Conservation (phyloP, 1,139 yeast genomes). For the Yamadazyma diospyri region DNA sequence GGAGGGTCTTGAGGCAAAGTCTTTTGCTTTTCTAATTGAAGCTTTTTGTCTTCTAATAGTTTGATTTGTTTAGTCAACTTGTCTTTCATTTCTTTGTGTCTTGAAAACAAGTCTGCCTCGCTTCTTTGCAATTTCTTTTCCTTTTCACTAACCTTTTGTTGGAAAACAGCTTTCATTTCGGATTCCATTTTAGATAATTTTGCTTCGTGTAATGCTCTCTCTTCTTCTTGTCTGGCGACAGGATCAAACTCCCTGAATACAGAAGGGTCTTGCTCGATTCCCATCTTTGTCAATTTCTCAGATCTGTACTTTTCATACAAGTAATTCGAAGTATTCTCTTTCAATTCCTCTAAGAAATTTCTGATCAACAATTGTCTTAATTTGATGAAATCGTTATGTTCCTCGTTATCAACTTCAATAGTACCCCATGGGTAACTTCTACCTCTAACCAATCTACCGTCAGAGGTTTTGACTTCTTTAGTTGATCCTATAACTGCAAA, state of each 20-base stretch:
- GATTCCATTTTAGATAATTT: conserved; percentile 92
- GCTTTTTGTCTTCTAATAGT: conserved; percentile 87
- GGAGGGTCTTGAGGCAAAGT: conserved; percentile 56
- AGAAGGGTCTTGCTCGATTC: conserved; percentile 86
- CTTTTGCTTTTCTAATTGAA: conserved; percentile 69
- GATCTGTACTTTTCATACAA: conserved; percentile 90
- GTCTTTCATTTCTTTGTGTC: conserved; percentile 97
- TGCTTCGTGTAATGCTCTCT: conserved; percentile 88
- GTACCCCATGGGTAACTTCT: conserved; percentile 98
- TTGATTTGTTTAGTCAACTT: conserved; percentile 84
- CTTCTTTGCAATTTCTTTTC: conserved; percentile 96
- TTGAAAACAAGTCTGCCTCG: conserved; percentile 91
- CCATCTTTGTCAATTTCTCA: conserved; percentile 74
- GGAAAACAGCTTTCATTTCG: conserved; percentile 96
- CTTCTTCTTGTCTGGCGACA: conserved; percentile 88
- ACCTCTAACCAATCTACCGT: conserved; percentile 85
- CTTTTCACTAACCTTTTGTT: conserved; percentile 93
- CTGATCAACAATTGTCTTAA: conserved; percentile 87
- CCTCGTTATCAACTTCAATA: conserved; percentile 92
- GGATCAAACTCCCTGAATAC: conserved; percentile 97
- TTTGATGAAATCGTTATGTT: conserved; percentile 88
- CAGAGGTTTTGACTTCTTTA: conserved; percentile 62
- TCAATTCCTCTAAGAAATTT: conserved; percentile 89
- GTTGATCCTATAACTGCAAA: conserved; percentile 96
- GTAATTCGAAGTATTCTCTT: conserved; percentile 74